phyloP scores from a whole-genome alignment of 129 eudicot species.

The Rutidosis leptorrhynchoides region DNA sequence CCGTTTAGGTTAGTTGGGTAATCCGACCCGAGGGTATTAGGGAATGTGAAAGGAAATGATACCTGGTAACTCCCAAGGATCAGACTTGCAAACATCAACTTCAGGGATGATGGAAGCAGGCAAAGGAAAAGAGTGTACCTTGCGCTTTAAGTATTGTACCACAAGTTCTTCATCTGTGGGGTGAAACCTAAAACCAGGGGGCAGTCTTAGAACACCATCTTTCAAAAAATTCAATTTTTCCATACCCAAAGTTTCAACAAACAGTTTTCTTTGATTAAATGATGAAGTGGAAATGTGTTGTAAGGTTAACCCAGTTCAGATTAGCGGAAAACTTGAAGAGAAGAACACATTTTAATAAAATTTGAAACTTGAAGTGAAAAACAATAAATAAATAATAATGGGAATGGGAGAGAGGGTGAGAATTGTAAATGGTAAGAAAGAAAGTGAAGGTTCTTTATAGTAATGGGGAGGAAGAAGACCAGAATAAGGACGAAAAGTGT shows the following conservation, averaged over 20 bases:
- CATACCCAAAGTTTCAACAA: neutral
- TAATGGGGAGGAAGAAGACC: constrained; percentile 33
- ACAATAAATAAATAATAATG: neutral
- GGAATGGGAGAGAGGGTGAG: neutral
- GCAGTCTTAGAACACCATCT: constrained; percentile 51
- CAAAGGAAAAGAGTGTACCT: constrained; percentile 37
- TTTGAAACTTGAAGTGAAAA: neutral
- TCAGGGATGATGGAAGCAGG: constrained; percentile 47
- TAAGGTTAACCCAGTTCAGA: constrained; percentile 9
- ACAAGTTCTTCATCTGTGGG: constrained; percentile 52
- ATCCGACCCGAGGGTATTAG: neutral
- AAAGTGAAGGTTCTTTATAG: constrained; percentile 51
- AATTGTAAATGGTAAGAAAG: constrained; percentile 26
- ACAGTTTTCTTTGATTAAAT: neutral
- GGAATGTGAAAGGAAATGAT: neutral
- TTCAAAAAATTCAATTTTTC: constrained; percentile 25
- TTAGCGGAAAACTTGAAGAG: constrained; percentile 5
- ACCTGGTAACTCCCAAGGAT: constrained; percentile 51
- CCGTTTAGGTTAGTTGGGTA: no score
- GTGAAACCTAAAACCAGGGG: constrained; percentile 58
- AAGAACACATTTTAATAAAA: constrained; percentile 4
- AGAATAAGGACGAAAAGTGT: constrained; percentile 35
- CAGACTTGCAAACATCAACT: constrained; percentile 30
- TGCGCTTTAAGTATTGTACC: constrained; percentile 40
- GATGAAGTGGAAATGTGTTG: neutral